A percentile compares a stretch with the other conserved stretches of the same genome.
phyloP scores from a whole-genome alignment of 2,329 filamentous ascomycete genomes.

The Cladophialophora carrionii region DNA sequence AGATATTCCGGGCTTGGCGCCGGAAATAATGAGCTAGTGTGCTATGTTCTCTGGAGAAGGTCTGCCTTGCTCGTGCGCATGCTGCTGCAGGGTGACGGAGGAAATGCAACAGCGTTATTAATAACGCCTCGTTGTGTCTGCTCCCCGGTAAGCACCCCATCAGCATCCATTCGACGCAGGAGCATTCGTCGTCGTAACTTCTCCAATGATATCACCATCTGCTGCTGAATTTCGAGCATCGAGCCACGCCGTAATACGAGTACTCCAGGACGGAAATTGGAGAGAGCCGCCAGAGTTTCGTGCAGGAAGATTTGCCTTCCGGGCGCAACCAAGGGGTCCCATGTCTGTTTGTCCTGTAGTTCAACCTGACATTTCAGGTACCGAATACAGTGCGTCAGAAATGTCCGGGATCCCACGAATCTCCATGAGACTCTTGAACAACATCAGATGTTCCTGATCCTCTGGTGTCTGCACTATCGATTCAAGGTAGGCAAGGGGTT shows the following conservation, averaged over 20 bases:
- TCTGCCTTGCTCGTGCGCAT: neutral
- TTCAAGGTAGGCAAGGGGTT: neutral
- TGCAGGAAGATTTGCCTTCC: neutral
- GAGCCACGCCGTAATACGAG: neutral
- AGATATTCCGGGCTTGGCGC: neutral
- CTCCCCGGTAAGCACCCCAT: neutral
- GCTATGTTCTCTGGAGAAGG: neutral
- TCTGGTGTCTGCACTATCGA: neutral
- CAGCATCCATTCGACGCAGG: neutral
- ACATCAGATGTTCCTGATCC: neutral
- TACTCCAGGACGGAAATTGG: no score
- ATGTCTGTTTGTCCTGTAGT: neutral
- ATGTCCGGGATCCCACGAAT: neutral
- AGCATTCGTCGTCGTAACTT: neutral
- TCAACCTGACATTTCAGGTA: neutral
- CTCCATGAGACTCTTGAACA: neutral
- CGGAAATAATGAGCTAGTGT: no score
- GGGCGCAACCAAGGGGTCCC: neutral
- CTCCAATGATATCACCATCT: neutral
- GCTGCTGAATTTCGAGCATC: neutral
- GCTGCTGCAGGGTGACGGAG: constrained; percentile 10
- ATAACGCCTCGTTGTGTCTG: neutral
- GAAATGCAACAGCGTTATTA: constrained; percentile 17
- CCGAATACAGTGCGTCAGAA: neutral
- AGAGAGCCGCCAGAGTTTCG: neutral